These are phyloP conservation scores for Solanum commersonii DNA, from an alignment of 257 asterid genomes.

Conservation along the genomic window DNA sequence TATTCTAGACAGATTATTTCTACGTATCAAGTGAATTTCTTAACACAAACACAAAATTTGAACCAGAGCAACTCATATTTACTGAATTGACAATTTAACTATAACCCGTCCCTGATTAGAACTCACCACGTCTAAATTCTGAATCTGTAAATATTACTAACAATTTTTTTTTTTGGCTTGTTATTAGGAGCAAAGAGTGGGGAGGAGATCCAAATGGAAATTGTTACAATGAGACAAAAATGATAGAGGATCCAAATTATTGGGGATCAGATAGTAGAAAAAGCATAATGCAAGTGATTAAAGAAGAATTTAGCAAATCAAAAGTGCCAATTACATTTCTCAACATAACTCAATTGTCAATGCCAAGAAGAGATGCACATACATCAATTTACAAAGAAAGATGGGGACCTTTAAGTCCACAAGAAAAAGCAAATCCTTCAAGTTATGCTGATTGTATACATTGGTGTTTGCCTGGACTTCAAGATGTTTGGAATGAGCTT, in stretches of 20 bases:
- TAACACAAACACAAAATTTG: not conserved
- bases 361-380: conserved; percentile 63
- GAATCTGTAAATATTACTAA: not conserved
- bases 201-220: not conserved
- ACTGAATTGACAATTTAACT: not conserved
- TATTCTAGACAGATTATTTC: not conserved
- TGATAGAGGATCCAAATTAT: not conserved
- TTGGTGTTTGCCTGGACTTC: conserved; percentile 61
- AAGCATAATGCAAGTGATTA: not conserved
- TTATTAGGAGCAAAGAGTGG: conserved; percentile 3
- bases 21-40: not conserved
- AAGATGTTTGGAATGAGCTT: not conserved
- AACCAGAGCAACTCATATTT: not conserved
- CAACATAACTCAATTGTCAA: conserved; percentile 56
- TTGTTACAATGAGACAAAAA: not conserved
- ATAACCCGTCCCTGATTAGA: not conserved
- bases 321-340: conserved; percentile 45
- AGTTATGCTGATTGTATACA: conserved; percentile 76
- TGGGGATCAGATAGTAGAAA: conserved; percentile 3
- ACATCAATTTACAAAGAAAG: conserved; percentile 53
- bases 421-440: conserved; percentile 35
- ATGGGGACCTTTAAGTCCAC: conserved; percentile 25
- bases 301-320: conserved; percentile 16
- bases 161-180: not conserved
- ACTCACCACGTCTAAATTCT: not conserved